These are phyloP conservation scores for Chlorella sp. DNA, from an alignment of 139 green algal genomes.

Conservation along the genomic window DNA sequence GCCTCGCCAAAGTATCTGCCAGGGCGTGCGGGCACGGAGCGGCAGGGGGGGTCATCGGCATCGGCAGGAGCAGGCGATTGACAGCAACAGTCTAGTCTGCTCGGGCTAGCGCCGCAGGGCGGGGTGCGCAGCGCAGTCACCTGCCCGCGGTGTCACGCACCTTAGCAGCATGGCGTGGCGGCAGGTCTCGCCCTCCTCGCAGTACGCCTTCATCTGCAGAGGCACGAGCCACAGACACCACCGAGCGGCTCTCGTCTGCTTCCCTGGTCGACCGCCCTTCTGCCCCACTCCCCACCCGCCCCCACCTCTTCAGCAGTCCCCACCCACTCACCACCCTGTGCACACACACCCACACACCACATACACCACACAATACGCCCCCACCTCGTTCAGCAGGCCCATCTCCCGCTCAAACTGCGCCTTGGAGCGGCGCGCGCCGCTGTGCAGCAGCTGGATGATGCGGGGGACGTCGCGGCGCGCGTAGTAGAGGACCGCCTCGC, in stretches of 20 bases:
- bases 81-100: no score
- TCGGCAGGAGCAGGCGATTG: no score
- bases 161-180: slow-evolving; percentile 52
- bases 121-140: no score
- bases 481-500: slow-evolving; percentile 62
- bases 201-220: slow-evolving; percentile 53
- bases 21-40: no score
- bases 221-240: not conserved
- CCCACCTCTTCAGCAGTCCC: no score
- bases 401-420: slow-evolving; percentile 42
- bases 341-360: not conserved
- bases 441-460: slow-evolving; percentile 46
- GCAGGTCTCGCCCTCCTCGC: slow-evolving; percentile 38
- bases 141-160: no score
- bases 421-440: slow-evolving; percentile 19
- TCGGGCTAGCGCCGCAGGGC: no score
- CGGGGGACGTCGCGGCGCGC: slow-evolving; percentile 41
- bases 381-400: slow-evolving; percentile 50
- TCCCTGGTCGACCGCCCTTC: not conserved
- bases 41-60: no score
- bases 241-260: not conserved
- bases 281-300: no score
- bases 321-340: no score
- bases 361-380: not conserved
- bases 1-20: slow-evolving; percentile 12